Conservation (phyloP, 164 flowering plant genomes). For the Magnolia changhungtana region DNA sequence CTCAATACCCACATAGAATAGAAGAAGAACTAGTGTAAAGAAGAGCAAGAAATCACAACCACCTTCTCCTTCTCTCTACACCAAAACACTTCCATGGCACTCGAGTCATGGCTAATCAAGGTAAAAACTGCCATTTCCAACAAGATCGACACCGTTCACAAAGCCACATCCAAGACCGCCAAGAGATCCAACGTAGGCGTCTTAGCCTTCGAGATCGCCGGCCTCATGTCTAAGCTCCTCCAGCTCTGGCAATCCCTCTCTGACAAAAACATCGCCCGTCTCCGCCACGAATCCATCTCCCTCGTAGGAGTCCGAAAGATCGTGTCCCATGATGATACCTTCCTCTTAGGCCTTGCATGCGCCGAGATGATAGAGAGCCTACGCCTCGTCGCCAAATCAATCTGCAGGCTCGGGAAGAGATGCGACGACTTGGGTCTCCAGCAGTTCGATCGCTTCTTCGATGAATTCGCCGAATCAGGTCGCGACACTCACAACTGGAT, state of each 20-base stretch:
- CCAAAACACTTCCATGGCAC: constrained; percentile 46
- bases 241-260: constrained; percentile 72
- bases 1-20: not conserved
- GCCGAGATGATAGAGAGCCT: constrained; percentile 64
- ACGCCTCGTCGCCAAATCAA: constrained; percentile 35
- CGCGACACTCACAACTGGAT: constrained; percentile 54
- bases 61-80: constrained; percentile 4
- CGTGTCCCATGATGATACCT: constrained; percentile 75
- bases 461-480: constrained; percentile 55
- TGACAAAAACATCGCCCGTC: constrained; percentile 45
- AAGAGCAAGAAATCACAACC: not conserved
- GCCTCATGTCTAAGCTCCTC: constrained; percentile 74
- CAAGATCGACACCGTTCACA: constrained; percentile 28
- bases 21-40: not conserved
- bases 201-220: constrained; percentile 74
- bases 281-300: constrained; percentile 46
- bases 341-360: constrained; percentile 73
- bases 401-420: constrained; percentile 38
- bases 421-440: constrained; percentile 41
- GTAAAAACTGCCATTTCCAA: constrained; percentile 50
- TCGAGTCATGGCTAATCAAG: constrained; percentile 69
- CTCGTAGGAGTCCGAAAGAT: constrained; percentile 83
- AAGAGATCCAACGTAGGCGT: constrained; percentile 52
- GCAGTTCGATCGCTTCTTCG: constrained; percentile 39
- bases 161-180: constrained; percentile 14